Percentiles rank a stretch among this genome's conserved stretches.
These are phyloP conservation scores for Trichoderma atrobrunneum DNA, from an alignment of 2,329 filamentous ascomycete species.

Conservation along the genomic window DNA sequence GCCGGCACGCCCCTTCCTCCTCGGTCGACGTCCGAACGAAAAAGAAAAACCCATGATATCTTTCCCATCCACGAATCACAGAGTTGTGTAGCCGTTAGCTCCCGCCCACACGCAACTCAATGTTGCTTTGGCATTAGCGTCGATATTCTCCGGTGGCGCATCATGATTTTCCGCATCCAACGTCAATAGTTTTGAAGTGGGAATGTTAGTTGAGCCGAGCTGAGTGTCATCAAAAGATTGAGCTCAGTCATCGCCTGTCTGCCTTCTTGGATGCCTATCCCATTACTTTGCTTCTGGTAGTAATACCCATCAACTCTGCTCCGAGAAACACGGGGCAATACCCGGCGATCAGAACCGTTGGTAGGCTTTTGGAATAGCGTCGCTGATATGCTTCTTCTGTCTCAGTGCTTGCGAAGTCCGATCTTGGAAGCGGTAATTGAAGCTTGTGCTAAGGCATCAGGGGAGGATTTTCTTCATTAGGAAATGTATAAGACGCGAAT, in stretches of 20 bases:
- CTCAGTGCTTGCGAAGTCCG: neutral
- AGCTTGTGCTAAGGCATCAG: neutral
- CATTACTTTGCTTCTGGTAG: neutral
- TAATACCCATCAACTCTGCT: neutral
- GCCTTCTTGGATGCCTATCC: neutral
- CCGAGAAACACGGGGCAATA: neutral
- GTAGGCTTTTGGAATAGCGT: neutral
- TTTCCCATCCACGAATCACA: slow-evolving; percentile 17
- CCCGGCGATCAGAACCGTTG: neutral
- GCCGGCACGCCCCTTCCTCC: slow-evolving; percentile 11
- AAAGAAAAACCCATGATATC: neutral
- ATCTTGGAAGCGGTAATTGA: neutral
- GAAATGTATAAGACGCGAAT: neutral
- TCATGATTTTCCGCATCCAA: neutral
- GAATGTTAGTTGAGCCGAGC: neutral
- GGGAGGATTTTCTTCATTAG: neutral
- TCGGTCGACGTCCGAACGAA: slow-evolving; percentile 21
- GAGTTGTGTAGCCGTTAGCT: neutral
- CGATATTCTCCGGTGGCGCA: slow-evolving; percentile 15
- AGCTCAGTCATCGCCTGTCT: neutral
- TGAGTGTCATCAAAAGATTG: neutral
- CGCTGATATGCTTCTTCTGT: neutral
- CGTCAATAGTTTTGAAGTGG: neutral
- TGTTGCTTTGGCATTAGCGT: slow-evolving; percentile 13
- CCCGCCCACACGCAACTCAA: slow-evolving; percentile 6